Base-by-base conservation (phyloP, 2,329 filamentous ascomycete genomes). In the Colletotrichum sp. region DNA sequence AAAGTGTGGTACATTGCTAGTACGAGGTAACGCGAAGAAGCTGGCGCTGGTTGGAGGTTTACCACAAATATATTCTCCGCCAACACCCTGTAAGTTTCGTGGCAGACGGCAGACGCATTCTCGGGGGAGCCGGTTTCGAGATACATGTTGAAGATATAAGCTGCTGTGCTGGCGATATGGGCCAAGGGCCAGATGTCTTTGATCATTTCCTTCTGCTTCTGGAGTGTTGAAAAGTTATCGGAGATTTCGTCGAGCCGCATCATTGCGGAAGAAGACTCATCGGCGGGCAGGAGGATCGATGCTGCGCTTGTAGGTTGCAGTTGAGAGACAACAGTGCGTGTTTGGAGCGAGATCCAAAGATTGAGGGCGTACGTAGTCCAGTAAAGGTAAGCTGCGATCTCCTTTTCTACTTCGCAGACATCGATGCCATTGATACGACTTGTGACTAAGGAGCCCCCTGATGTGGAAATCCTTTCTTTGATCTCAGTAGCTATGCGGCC, bases 371-470 rank as follows among this genome's bases (percentile, higher is more conserved):
- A 84, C 2, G 84, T 83, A 6, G 84, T 81, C 85, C 85, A 87
- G 80, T 85, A 85, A 8, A 87, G 78, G 77, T 85, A 85, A 28
- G 83, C 80, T 6, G 84, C 79, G 18, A 87, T 70, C 75, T 87
- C 85, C 72, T 83, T 84, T 74, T 87, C 85, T 9, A 87, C 83
- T 60, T 84, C 82, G 62, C 81, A 82, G 4, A 87, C 82, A 52
- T 86, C 84, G 60, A 87, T 82, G 12, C 85, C 85, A 28, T 87
- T 87, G 77, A 87, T 85, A 36, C 84, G 82, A 49, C 83, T 85
- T 1, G 82, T 82, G 13, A 79, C 73, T 12, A 59, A 28, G 16
- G 24, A 28, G 21, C 15, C 55, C 15, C 5, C 24, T 12, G 13
- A 16, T 10, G 15, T 3, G 21, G 21, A 24, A 1, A 59, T 28